Evolutionary conservation across 2,329 filamentous ascomycete genomes (phyloP).

Genomic region (Tolypocladium album): DNA sequence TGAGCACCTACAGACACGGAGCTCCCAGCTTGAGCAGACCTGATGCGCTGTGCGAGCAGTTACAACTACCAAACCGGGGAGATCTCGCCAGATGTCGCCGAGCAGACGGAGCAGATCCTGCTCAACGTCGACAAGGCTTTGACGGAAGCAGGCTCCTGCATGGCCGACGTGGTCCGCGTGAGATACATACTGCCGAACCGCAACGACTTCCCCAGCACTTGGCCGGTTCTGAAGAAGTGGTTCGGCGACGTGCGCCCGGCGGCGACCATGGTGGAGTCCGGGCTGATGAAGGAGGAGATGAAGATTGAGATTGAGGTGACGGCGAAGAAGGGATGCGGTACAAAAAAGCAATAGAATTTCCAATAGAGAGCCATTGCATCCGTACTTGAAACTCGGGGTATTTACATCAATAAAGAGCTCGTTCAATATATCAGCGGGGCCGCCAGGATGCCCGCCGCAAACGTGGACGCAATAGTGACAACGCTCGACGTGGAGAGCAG

Average conservation of each 20-base stretch:
- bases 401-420: neutral
- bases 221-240: slow-evolving; percentile 38
- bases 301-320: slow-evolving; percentile 34
- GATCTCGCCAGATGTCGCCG: slow-evolving; percentile 32
- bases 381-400: neutral
- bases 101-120: slow-evolving; percentile 39
- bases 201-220: slow-evolving; percentile 34
- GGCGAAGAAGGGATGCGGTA: slow-evolving; percentile 19
- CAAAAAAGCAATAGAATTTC: neutral
- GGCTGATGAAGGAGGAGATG: slow-evolving; percentile 38
- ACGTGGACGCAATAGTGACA: slow-evolving; percentile 47
- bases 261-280: slow-evolving; percentile 42
- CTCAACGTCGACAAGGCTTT: slow-evolving; percentile 35
- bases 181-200: slow-evolving; percentile 39
- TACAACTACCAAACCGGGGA: slow-evolving; percentile 38
- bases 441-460: slow-evolving; percentile 34
- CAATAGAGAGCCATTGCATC: too few species aligned
- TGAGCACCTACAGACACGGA: slow-evolving; percentile 8
- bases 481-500: slow-evolving; percentile 51
- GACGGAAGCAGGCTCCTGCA: slow-evolving; percentile 26
- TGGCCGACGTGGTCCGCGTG: slow-evolving; percentile 39
- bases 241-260: slow-evolving; percentile 38
- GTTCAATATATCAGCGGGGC: slow-evolving; percentile 15
- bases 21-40: neutral
- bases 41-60: slow-evolving; percentile 14